Base-by-base conservation (phyloP, 2,329 filamentous ascomycete genomes). In the Exophiala sp. region DNA sequence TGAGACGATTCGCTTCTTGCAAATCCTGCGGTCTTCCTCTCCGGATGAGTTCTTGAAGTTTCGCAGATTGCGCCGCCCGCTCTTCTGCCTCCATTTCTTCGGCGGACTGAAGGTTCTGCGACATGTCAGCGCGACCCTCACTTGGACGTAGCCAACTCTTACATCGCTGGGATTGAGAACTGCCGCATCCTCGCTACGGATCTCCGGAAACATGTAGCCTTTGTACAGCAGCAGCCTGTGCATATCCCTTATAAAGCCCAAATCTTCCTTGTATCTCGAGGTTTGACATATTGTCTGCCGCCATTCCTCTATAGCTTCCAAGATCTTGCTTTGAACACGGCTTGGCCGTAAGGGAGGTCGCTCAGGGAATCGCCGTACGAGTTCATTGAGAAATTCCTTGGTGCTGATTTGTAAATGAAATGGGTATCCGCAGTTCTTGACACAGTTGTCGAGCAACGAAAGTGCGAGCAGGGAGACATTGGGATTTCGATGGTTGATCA, bases 1-100 rank as follows among this genome's bases (percentile, higher is more conserved):
- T 99, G 49, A 99, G 79, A 64, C 90, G 86, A 69, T 97, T 99
- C 50, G 94, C 94, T 76, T 99, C 94, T 70, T 96, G 92, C 55
- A 99, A 75, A 70, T 99, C 94, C 60, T 95, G 88, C 21, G 94
- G 94, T 3, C 89, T 86, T 50, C 94, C 94, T 62, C 94, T 81
- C 57, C 94, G 86, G 68, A 99, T 97, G 49, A 99, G 78, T 73
- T 99, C 94, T 69, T 99, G 94, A 14, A 99, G 80, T 72, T 99
- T 99, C n/a, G 94, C 94, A 2, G 91, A 96, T 68, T 99, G 94
- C 2, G 92, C 92, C 64, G 92, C 90, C 53, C 83, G 83, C 69
- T 99, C 94, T 72, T 99, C 94, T 66, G 95, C 90, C 68, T 99
- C 94, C 91, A 99, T 97, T 69, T 99, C 94, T 67, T 99, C 94